Evolutionary conservation across 495 filamentous ascomycete species (phyloP).

Genomic region (Trichoderma reesei): DNA sequence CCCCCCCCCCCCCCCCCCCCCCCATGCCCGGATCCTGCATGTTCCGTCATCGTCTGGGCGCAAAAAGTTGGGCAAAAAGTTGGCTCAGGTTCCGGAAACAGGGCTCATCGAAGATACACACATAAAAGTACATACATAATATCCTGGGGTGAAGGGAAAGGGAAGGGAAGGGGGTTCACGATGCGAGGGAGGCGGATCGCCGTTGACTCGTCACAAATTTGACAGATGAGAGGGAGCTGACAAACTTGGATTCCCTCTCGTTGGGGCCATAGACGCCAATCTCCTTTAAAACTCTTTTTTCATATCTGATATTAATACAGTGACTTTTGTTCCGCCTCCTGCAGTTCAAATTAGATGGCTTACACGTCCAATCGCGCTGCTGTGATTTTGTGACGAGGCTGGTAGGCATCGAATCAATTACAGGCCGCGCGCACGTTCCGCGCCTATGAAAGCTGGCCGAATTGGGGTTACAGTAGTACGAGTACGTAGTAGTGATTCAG

Average conservation of each 20-base stretch:
- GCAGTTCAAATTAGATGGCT: too few species aligned
- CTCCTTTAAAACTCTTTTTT: background rate
- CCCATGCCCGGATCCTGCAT: background rate
- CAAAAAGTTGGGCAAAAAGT: background rate
- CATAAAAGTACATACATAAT: too few species aligned
- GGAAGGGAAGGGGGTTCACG: background rate
- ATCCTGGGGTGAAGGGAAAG: background rate
- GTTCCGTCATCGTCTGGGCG: background rate
- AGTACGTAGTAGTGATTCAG: background rate
- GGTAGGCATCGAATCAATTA: background rate
- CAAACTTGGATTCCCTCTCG: background rate
- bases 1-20: too few species aligned
- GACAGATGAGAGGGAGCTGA: too few species aligned
- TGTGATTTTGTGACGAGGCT: background rate
- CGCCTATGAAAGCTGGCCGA: background rate
- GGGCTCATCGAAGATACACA: too few species aligned
- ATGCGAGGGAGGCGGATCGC: background rate
- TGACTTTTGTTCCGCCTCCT: background rate
- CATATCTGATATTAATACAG: conserved; percentile 1
- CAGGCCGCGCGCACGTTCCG: background rate
- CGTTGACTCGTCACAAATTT: background rate
- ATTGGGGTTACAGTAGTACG: background rate
- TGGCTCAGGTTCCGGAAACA: too few species aligned
- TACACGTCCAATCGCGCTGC: background rate
- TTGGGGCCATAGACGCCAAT: background rate